These are phyloP conservation scores for Nannizziopsis barbatae DNA, from an alignment of 2,329 filamentous ascomycete species.

Conservation along the genomic window DNA sequence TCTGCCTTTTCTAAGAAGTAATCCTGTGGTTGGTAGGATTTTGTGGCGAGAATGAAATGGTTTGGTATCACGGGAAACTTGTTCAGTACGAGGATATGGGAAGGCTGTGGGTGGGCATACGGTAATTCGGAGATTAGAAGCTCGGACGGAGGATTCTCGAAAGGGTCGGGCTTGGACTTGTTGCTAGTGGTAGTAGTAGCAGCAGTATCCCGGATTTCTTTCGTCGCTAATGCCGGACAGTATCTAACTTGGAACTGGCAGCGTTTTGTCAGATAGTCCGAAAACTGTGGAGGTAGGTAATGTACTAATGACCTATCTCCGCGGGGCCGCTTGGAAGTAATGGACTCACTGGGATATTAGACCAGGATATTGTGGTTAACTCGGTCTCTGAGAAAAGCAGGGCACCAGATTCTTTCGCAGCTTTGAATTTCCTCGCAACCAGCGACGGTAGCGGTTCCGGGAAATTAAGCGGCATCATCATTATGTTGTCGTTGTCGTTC, in stretches of 20 bases:
- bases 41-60: slow-evolving; percentile 42
- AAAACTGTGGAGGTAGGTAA: neutral
- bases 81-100: slow-evolving; percentile 36
- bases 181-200: slow-evolving; percentile 14
- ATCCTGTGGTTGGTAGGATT: slow-evolving; percentile 33
- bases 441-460: slow-evolving; percentile 28
- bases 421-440: slow-evolving; percentile 27
- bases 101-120: slow-evolving; percentile 21
- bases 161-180: slow-evolving; percentile 33
- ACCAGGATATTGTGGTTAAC: slow-evolving; percentile 26
- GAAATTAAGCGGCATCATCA: slow-evolving; percentile 29
- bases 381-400: slow-evolving; percentile 33
- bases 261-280: neutral
- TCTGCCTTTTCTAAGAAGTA: slow-evolving; percentile 35
- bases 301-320: neutral
- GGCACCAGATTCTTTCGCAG: slow-evolving; percentile 29
- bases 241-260: slow-evolving; percentile 39
- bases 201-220: slow-evolving; percentile 22
- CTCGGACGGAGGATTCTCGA: slow-evolving; percentile 28
- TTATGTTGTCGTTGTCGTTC: neutral
- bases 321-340: no score
- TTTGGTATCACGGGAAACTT: slow-evolving; percentile 41
- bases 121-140: slow-evolving; percentile 5
- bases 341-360: slow-evolving; percentile 27
- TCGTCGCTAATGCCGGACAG: slow-evolving; percentile 39